Evolutionary conservation across 768 basidiomycete species (phyloP).

Genomic region (Terana coerulea): DNA sequence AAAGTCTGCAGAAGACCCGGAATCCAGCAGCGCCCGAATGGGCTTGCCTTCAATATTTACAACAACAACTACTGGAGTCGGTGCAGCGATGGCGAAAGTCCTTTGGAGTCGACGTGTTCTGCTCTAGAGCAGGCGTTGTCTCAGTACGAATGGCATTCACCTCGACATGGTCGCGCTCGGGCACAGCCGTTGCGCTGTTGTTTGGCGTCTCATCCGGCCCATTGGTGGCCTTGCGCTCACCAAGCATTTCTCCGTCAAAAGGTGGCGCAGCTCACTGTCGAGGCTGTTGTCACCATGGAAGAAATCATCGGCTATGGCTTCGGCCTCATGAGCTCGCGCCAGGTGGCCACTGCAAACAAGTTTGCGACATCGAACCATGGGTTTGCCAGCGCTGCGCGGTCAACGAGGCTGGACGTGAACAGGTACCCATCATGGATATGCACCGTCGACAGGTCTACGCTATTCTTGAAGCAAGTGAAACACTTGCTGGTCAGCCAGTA

Average conservation of each 20-base stretch:
- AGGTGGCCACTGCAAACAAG: neutral
- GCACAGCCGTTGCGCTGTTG: slow-evolving; percentile 17
- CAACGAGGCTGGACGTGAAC: neutral
- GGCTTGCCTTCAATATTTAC: slow-evolving; percentile 32
- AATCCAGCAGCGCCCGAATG: slow-evolving; percentile 32
- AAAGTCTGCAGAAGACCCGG: slow-evolving; percentile 39
- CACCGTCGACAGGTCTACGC: neutral
- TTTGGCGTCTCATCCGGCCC: slow-evolving; percentile 22
- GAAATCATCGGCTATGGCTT: neutral
- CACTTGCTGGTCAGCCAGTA: neutral
- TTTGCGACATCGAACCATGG: neutral
- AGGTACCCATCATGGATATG: slow-evolving; percentile 1
- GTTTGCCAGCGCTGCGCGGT: neutral
- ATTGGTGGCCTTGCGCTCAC: slow-evolving; percentile 18
- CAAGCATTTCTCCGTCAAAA: slow-evolving; percentile 16
- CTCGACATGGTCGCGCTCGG: slow-evolving; percentile 15
- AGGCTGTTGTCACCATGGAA: neutral
- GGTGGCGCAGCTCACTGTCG: slow-evolving; percentile 7
- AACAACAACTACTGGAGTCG: slow-evolving; percentile 31
- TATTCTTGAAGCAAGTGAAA: neutral
- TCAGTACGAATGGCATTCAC: slow-evolving; percentile 9
- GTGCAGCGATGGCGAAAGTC: slow-evolving; percentile 19
- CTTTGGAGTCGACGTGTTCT: slow-evolving; percentile 10
- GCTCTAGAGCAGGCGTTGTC: slow-evolving; percentile 16
- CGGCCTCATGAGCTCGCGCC: neutral